A percentile compares a stretch with the other conserved stretches of the same genome.
phyloP scores from a whole-genome alignment of 164 flowering plant genomes.

The Sedum album region DNA sequence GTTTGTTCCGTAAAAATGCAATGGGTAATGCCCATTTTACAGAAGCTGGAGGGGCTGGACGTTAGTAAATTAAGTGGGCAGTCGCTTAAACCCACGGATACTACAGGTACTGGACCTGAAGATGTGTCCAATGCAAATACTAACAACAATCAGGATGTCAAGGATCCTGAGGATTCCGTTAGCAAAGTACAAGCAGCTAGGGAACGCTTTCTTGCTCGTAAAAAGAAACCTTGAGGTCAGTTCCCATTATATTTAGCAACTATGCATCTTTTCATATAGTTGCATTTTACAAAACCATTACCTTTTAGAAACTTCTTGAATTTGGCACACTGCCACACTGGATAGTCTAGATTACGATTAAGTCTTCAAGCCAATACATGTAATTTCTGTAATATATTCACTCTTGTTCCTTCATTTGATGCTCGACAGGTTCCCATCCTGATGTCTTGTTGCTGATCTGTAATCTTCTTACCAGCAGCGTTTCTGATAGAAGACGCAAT shows the following conservation, averaged over 20 bases:
- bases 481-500: no score
- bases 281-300: no score
- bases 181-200: conserved; percentile 55
- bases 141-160: conserved; percentile 20
- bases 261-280: background rate
- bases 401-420: no score
- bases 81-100: conserved; percentile 16
- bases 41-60: conserved; percentile 63
- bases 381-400: no score
- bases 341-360: no score
- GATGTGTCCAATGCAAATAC: conserved; percentile 21
- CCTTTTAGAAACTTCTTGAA: no score
- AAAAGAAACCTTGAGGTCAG: conserved; percentile 17
- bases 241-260: background rate
- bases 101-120: conserved; percentile 14
- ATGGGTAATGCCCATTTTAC: conserved; percentile 61
- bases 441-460: no score
- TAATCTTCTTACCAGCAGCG: no score
- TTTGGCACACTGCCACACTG: no score
- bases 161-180: conserved; percentile 31
- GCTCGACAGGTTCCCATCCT: no score
- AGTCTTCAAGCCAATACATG: no score
- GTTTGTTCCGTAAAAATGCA: conserved; percentile 63
- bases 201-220: conserved; percentile 42
- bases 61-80: conserved; percentile 69